Evolutionary conservation across 495 filamentous ascomycete genomes (phyloP), one percentile per base, ranked within the genome.

Genomic region (Immersiella caudata): DNA sequence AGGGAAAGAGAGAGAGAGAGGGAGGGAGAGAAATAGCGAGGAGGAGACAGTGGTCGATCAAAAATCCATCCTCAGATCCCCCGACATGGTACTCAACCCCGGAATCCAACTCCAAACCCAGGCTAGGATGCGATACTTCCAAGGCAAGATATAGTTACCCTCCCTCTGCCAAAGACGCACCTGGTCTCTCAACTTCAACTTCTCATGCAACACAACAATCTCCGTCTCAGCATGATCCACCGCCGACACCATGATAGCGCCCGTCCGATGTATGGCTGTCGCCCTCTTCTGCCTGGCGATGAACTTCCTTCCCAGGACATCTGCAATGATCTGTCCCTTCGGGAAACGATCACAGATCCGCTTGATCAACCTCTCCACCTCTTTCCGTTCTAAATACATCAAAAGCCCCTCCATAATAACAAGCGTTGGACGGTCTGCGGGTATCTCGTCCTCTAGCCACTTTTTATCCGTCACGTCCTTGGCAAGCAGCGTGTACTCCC

Each of bases 381-480:
- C 68, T 1, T 54, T 40, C 27, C 29, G 59, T 40, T 40, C 9
- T 1, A 74, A 55, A 55, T 74, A 74, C 56, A 62, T 62, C 33
- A 68, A 27, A 21, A 74, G 61, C 4, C 71, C 71, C 58, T 74
- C 71, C 59, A 68, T 68, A 25, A 74, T 51, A 20, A 74, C 62
- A 1, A 71, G 49, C n/a, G 67, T 63, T 20, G 71, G 71, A 14
- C 66, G 63, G 57, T 73, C 71, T 8, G 57, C 36, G 4, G 71
- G 71, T 22, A 71, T 56, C 29, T 59, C 55, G 22, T 59, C 55
- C 12, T 71, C 66, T 3, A 71, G 62, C 68, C 68, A 73, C 18
- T 33, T 57, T 2, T 60, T 60, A 9, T 69, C 64, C 54, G 22
- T 64, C 36, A 67, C 69, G 33, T 62, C 65, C 18, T 63, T 49